These are phyloP conservation scores for Penicillium capsulatum DNA, from an alignment of 2,329 filamentous ascomycete genomes.

Conservation along the genomic window DNA sequence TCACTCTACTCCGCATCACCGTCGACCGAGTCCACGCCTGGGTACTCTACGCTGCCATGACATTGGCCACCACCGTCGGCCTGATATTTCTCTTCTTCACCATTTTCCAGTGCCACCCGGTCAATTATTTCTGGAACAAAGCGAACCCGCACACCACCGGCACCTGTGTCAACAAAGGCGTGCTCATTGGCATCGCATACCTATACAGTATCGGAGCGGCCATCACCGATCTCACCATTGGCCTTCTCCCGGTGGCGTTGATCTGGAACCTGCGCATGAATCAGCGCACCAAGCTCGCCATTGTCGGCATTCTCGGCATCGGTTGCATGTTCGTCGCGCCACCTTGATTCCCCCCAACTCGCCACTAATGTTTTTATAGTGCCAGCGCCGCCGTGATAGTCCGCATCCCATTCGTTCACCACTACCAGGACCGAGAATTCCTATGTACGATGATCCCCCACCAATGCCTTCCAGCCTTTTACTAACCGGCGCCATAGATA, in stretches of 20 bases:
- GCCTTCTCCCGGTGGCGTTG: slow-evolving; percentile 51
- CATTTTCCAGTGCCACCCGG: slow-evolving; percentile 50
- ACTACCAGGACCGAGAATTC: slow-evolving; percentile 21
- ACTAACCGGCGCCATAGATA: slow-evolving; percentile 28
- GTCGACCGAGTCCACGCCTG: slow-evolving; percentile 43
- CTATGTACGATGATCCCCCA: slow-evolving; percentile 17
- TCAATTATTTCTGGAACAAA: slow-evolving; percentile 48
- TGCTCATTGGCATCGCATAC: slow-evolving; percentile 52
- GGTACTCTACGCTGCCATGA: slow-evolving; percentile 46
- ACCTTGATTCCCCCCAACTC: slow-evolving; percentile 18
- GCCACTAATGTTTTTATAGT: too few species aligned
- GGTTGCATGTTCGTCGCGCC: slow-evolving; percentile 47
- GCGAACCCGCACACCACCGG: slow-evolving; percentile 23
- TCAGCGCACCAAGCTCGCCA: slow-evolving; percentile 47
- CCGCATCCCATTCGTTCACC: slow-evolving; percentile 20
- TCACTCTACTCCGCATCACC: slow-evolving; percentile 51
- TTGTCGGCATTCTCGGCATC: slow-evolving; percentile 51
- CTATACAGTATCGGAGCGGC: slow-evolving; percentile 47
- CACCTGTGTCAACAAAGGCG: slow-evolving; percentile 40
- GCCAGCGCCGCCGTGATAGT: slow-evolving; percentile 27
- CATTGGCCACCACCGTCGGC: slow-evolving; percentile 42
- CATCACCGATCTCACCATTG: slow-evolving; percentile 50
- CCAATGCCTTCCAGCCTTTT: not conserved
- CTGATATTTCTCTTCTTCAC: slow-evolving; percentile 48
- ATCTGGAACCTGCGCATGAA: slow-evolving; percentile 55